phyloP scores from a whole-genome alignment of 2,329 filamentous ascomycete species.

The Malbranchea cinnamomea region DNA sequence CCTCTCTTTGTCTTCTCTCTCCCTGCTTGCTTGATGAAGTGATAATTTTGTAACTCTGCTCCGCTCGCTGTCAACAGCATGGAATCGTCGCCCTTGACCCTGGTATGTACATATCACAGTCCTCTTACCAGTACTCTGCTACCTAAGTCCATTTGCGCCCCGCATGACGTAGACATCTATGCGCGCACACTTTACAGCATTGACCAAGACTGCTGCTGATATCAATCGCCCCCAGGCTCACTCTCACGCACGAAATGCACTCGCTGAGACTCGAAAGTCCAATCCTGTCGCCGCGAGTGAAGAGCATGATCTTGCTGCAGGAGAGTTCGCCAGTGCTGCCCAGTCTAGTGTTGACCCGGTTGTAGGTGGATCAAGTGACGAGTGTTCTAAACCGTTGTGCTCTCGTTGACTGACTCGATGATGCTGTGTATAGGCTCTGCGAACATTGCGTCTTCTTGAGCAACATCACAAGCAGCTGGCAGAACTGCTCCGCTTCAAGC shows the following conservation, averaged over 20 bases:
- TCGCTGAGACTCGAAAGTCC: slow-evolving; percentile 50
- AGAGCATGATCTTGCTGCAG: slow-evolving; percentile 76
- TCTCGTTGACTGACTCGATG: slow-evolving; percentile 6
- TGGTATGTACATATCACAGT: slow-evolving; percentile 32
- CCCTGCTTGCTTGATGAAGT: no score
- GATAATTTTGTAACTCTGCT: no score
- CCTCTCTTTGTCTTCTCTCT: no score
- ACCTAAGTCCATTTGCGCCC: no score
- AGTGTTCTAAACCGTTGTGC: neutral
- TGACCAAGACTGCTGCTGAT: no score
- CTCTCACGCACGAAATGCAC: slow-evolving; percentile 74
- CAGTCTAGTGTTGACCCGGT: slow-evolving; percentile 49
- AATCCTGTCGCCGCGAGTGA: slow-evolving; percentile 70
- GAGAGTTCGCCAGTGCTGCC: slow-evolving; percentile 76
- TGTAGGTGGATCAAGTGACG: slow-evolving; percentile 27
- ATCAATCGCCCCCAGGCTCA: slow-evolving; percentile 52
- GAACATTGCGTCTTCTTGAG: slow-evolving; percentile 73
- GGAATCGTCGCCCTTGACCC: slow-evolving; percentile 54
- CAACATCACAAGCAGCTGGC: slow-evolving; percentile 75
- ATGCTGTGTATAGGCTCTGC: slow-evolving; percentile 54
- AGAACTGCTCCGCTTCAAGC: slow-evolving; percentile 59
- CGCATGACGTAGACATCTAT: no score
- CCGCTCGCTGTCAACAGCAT: no score
- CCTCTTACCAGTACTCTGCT: no score
- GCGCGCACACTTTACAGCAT: no score